Evolutionary conservation across 2,329 filamentous ascomycete species (phyloP).

Genomic region (Ilyonectria sp.): DNA sequence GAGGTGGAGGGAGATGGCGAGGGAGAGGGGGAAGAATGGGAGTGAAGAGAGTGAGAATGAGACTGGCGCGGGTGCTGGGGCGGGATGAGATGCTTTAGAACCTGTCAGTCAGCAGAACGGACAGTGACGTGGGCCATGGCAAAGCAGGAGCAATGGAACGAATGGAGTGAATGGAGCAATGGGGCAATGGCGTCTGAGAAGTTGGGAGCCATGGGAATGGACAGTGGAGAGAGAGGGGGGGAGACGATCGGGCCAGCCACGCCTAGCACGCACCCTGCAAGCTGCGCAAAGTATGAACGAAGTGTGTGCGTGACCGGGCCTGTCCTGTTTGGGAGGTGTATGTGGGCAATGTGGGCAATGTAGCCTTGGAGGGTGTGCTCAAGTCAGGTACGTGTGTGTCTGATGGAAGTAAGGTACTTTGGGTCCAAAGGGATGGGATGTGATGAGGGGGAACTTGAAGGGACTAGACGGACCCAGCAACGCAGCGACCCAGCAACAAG

Average conservation of each 20-base stretch:
- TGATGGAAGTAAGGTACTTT: too few relatives aligned
- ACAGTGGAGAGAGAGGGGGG: slow-evolving; percentile 23
- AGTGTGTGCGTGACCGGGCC: background rate
- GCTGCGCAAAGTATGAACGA: background rate
- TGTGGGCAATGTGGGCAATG: too few relatives aligned
- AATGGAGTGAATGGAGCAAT: slow-evolving; percentile 2
- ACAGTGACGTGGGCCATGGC: slow-evolving; percentile 48
- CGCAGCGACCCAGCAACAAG: too few relatives aligned
- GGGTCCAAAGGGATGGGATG: too few relatives aligned
- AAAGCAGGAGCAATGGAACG: slow-evolving; percentile 26
- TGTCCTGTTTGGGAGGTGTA: too few relatives aligned
- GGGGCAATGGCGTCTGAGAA: slow-evolving; percentile 10
- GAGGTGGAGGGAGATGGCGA: slow-evolving; percentile 22
- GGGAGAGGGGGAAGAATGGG: slow-evolving; percentile 14
- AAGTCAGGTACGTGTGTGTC: too few relatives aligned
- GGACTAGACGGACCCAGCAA: too few relatives aligned
- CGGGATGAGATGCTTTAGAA: slow-evolving; percentile 39
- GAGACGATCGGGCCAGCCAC: slow-evolving; percentile 27
- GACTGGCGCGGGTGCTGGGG: slow-evolving; percentile 29
- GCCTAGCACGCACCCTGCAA: background rate
- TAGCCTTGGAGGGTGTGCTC: too few relatives aligned
- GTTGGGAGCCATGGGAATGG: slow-evolving; percentile 3
- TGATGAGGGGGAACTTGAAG: too few relatives aligned
- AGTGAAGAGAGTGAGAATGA: background rate
- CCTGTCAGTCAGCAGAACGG: slow-evolving; percentile 41